These are phyloP conservation scores for Prunus yedoensis DNA, from an alignment of 331 rosid genomes.

Conservation along the genomic window DNA sequence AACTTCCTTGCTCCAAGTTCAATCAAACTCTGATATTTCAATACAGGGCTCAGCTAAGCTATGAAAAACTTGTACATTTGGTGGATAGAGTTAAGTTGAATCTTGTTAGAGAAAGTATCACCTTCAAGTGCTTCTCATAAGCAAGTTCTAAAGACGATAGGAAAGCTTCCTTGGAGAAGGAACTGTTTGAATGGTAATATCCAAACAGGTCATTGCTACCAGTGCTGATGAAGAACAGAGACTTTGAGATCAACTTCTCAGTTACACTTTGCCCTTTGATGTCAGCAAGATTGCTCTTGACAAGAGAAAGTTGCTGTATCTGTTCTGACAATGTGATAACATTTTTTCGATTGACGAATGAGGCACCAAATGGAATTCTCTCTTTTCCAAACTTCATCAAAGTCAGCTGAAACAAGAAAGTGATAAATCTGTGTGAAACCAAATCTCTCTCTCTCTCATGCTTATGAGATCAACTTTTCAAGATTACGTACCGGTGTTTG, in stretches of 20 bases:
- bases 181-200: conserved; percentile 22
- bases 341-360: background rate
- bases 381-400: conserved; percentile 9
- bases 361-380: background rate
- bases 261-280: conserved; percentile 12
- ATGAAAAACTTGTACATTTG: background rate
- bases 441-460: background rate
- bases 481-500: conserved; percentile 4
- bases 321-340: conserved; percentile 24
- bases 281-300: background rate
- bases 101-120: background rate
- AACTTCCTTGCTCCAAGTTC: conserved; percentile 31
- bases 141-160: conserved; percentile 3
- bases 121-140: conserved; percentile 28
- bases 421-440: background rate
- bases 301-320: conserved; percentile 15
- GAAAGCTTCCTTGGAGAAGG: conserved; percentile 9
- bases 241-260: conserved; percentile 3
- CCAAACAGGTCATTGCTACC: conserved; percentile 32
- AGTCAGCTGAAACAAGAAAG: background rate
- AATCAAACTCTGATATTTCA: conserved; percentile 24
- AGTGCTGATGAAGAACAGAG: conserved; percentile 31
- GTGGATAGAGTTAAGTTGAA: background rate
- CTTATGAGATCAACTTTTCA: background rate
- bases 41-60: background rate